phyloP scores from a whole-genome alignment of 129 eudicot genomes.

The Logfia minima region DNA sequence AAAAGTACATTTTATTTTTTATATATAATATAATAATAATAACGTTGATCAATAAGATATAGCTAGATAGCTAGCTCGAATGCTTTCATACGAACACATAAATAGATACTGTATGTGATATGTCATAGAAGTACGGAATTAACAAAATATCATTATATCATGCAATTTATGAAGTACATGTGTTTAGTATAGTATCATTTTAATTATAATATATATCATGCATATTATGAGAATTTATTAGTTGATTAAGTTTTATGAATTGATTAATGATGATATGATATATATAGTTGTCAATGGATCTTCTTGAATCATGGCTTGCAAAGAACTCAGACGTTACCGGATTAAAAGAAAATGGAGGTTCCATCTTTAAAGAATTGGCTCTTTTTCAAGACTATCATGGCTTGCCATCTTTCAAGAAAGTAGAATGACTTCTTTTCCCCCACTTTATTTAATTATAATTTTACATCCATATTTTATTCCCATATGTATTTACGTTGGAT shows the following conservation, averaged over 20 bases:
- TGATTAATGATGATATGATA: neutral
- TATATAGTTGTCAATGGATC: slow-evolving; percentile 45
- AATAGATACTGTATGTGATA: too few relatives aligned
- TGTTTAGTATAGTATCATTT: too few relatives aligned
- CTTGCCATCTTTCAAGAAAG: slow-evolving; percentile 49
- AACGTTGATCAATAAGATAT: too few relatives aligned
- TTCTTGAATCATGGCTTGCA: slow-evolving; percentile 42
- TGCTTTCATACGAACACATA: neutral
- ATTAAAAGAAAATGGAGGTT: slow-evolving; percentile 35
- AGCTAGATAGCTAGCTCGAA: neutral
- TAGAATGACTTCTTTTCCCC: neutral
- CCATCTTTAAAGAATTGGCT: slow-evolving; percentile 47
- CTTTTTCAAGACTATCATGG: slow-evolving; percentile 60
- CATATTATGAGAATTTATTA: neutral
- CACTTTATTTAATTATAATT: neutral
- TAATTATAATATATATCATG: neutral
- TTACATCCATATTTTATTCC: too few relatives aligned
- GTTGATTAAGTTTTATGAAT: neutral
- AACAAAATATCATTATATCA: too few relatives aligned
- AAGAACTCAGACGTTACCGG: slow-evolving; percentile 38
- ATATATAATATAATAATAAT: too few relatives aligned
- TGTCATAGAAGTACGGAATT: too few relatives aligned
- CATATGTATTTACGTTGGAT: neutral
- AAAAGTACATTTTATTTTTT: too few relatives aligned
- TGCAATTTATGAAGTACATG: too few relatives aligned